Evolutionary conservation across 73 alveolate species (phyloP).

Genomic region (Paramecium tetraurelia): DNA sequence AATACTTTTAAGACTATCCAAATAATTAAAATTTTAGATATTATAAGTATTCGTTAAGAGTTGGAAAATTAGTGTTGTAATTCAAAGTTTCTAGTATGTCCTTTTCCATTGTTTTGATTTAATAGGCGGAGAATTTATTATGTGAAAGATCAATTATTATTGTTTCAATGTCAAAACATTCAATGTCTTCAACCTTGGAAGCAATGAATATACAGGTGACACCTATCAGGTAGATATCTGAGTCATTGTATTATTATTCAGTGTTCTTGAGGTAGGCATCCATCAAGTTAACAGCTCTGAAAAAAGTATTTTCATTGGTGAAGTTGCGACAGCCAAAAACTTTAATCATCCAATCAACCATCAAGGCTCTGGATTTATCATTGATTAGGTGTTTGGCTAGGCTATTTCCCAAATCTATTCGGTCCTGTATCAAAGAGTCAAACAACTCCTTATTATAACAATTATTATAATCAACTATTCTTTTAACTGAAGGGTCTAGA

Average conservation of each 20-base stretch:
- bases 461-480: neutral
- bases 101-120: slow-evolving; percentile 11
- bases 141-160: slow-evolving; percentile 22
- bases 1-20: neutral
- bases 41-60: neutral
- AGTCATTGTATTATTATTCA: neutral
- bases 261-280: neutral
- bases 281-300: slow-evolving; percentile 2
- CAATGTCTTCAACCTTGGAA: slow-evolving; percentile 79
- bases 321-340: neutral
- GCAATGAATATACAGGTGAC: slow-evolving; percentile 83
- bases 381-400: neutral
- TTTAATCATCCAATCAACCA: slow-evolving; percentile 46
- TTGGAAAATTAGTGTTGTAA: slow-evolving; percentile 26
- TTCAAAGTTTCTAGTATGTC: neutral
- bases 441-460: neutral
- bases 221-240: slow-evolving; percentile 72
- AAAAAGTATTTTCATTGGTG: neutral
- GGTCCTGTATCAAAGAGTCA: neutral
- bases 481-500: neutral
- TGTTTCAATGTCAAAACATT: slow-evolving; percentile 38
- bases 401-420: neutral
- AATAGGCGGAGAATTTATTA: neutral
- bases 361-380: neutral
- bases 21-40: neutral